Percentiles rank a stretch among this genome's conserved stretches.
These are phyloP conservation scores for Cavenderia fasciculata DNA, from an alignment of 78 protist species.

Conservation along the genomic window DNA sequence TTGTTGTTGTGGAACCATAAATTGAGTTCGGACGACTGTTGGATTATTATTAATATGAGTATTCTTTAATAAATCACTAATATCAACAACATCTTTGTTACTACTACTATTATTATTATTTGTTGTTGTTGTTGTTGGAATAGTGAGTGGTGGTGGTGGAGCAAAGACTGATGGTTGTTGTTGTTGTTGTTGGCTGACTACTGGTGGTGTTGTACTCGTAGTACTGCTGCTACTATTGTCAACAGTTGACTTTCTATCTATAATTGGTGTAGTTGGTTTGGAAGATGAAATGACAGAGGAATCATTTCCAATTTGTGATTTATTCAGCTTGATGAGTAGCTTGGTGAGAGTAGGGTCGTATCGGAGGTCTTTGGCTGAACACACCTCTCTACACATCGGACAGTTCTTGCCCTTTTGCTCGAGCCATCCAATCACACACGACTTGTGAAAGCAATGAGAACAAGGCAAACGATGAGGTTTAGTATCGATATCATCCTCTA, in stretches of 20 bases:
- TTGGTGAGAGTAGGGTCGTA: not conserved
- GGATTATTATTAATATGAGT: too few relatives aligned
- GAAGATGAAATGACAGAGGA: too few relatives aligned
- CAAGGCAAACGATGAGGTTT: slow-evolving; percentile 1
- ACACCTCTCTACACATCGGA: not conserved
- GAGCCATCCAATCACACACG: not conserved
- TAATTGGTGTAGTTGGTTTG: not conserved
- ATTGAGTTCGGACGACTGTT: too few relatives aligned
- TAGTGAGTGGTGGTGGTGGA: not conserved
- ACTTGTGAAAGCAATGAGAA: slow-evolving; percentile 8
- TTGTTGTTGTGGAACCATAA: too few relatives aligned
- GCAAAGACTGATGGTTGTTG: not conserved
- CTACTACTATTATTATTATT: too few relatives aligned
- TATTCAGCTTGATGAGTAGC: slow-evolving; percentile 5
- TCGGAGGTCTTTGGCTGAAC: not conserved
- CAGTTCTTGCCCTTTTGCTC: not conserved
- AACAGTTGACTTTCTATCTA: not conserved
- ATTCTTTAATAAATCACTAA: too few relatives aligned
- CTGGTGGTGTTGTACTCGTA: not conserved
- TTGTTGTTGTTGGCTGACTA: not conserved
- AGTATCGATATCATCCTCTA: too few relatives aligned
- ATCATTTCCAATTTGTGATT: too few relatives aligned
- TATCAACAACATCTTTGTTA: too few relatives aligned
- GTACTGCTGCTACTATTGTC: not conserved
- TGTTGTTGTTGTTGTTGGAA: too few relatives aligned